These are phyloP conservation scores for Penicillium canescens DNA, from an alignment of 495 filamentous ascomycete genomes.

Conservation along the genomic window DNA sequence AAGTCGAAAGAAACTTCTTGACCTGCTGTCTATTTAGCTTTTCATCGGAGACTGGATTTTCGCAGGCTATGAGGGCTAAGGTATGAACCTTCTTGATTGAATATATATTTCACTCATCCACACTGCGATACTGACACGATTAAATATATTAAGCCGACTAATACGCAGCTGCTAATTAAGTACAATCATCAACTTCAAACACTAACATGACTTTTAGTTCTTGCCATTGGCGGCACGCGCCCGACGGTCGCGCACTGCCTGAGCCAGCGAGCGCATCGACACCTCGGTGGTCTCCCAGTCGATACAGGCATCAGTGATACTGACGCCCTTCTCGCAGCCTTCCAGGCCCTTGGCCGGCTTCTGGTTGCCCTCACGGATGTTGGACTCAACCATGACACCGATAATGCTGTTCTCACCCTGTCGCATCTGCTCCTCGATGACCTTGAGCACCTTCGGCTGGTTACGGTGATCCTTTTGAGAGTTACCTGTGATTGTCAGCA, in stretches of 20 bases:
- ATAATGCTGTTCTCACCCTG: slow-evolving; percentile 83
- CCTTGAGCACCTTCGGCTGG: slow-evolving; percentile 86
- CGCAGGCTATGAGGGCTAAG: too few relatives aligned
- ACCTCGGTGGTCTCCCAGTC: slow-evolving; percentile 81
- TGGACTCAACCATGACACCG: slow-evolving; percentile 95
- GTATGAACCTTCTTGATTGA: too few relatives aligned
- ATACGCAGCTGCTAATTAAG: not conserved
- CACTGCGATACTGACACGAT: too few relatives aligned
- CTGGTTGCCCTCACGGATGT: slow-evolving; percentile 89
- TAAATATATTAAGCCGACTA: too few relatives aligned
- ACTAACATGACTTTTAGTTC: not conserved
- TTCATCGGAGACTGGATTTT: too few relatives aligned
- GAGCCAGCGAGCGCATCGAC: slow-evolving; percentile 78
- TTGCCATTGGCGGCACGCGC: slow-evolving; percentile 11
- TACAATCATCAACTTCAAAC: not conserved
- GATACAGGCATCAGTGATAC: slow-evolving; percentile 94
- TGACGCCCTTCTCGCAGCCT: slow-evolving; percentile 84
- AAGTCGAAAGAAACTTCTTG: too few relatives aligned
- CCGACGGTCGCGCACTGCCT: slow-evolving; percentile 70
- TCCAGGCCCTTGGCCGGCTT: slow-evolving; percentile 77
- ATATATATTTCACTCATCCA: too few relatives aligned
- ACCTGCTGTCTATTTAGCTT: too few relatives aligned
- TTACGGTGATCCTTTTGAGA: slow-evolving; percentile 64
- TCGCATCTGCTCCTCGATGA: slow-evolving; percentile 75
- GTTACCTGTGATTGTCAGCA: slow-evolving; percentile 26